phyloP scores from a whole-genome alignment of 2,329 filamentous ascomycete species.

The Aspergillus persii region DNA sequence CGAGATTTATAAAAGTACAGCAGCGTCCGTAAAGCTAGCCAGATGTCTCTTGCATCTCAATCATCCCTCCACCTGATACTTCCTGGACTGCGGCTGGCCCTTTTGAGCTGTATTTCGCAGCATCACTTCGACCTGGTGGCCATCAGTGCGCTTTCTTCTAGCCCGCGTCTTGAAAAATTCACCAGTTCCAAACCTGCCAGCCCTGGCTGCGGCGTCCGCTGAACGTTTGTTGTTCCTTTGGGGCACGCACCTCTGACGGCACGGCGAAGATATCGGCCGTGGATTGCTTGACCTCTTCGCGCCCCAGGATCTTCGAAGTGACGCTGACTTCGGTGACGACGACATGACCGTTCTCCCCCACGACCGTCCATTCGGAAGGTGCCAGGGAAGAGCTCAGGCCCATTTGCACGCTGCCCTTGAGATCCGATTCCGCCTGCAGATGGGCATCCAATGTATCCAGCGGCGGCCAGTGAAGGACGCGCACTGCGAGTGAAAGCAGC shows the following conservation, averaged over 20 bases:
- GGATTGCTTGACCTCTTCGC: constrained; percentile 4
- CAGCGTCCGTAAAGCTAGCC: no score
- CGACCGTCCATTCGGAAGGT: constrained; percentile 7
- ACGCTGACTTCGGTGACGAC: constrained; percentile 8
- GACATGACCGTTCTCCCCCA: constrained; percentile 42
- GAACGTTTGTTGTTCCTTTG: constrained; percentile 1
- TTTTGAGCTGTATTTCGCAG: background rate
- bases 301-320: constrained; percentile 2
- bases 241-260: constrained; percentile 5
- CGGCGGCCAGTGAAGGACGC: constrained; percentile 57
- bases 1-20: no score
- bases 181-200: constrained; percentile 18
- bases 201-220: constrained; percentile 15
- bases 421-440: constrained; percentile 54
- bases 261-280: constrained; percentile 4
- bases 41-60: no score
- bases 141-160: background rate
- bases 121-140: background rate
- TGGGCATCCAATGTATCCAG: constrained; percentile 66
- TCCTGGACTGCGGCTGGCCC: background rate
- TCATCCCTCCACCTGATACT: background rate
- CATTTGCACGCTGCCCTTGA: constrained; percentile 57
- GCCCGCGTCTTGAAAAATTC: background rate
- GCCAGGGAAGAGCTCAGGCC: constrained; percentile 47
- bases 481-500: constrained; percentile 57